Evolutionary conservation across 441 rosid genomes (phyloP).

Genomic region (Bruguiera hainesii): DNA sequence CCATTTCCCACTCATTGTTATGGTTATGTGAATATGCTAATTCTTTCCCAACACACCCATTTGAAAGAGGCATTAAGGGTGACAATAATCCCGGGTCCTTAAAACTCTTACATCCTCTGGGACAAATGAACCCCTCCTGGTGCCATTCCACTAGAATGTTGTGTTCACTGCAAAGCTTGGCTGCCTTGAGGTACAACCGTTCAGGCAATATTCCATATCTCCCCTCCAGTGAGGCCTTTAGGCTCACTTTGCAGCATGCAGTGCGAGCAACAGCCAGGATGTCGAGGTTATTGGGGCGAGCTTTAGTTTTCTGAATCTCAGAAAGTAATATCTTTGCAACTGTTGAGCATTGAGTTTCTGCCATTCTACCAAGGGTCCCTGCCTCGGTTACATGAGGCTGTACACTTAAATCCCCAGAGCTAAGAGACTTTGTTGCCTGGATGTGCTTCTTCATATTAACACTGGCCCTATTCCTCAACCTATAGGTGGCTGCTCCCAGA

Average conservation of each 20-base stretch:
- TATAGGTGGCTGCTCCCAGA: slow-evolving; percentile 69
- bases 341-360: slow-evolving; percentile 59
- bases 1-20: slow-evolving; percentile 56
- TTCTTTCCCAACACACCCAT: slow-evolving; percentile 27
- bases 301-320: slow-evolving; percentile 69
- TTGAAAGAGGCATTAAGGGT: slow-evolving; percentile 44
- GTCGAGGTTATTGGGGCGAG: slow-evolving; percentile 81
- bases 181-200: slow-evolving; percentile 79
- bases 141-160: slow-evolving; percentile 86
- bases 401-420: slow-evolving; percentile 29
- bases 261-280: slow-evolving; percentile 74
- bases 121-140: slow-evolving; percentile 67
- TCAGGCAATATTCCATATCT: slow-evolving; percentile 76
- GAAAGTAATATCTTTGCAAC: slow-evolving; percentile 71
- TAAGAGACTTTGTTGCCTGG: slow-evolving; percentile 57
- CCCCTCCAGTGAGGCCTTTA: slow-evolving; percentile 69
- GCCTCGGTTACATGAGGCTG: slow-evolving; percentile 36
- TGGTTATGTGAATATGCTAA: slow-evolving; percentile 29
- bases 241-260: slow-evolving; percentile 83
- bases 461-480: slow-evolving; percentile 67
- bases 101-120: slow-evolving; percentile 71
- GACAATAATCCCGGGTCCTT: slow-evolving; percentile 36
- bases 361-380: slow-evolving; percentile 48
- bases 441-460: slow-evolving; percentile 71
- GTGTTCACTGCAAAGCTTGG: slow-evolving; percentile 90